phyloP scores from a whole-genome alignment of 1,284 basidiomycete species.

The Cryptococcus amylolentus region DNA sequence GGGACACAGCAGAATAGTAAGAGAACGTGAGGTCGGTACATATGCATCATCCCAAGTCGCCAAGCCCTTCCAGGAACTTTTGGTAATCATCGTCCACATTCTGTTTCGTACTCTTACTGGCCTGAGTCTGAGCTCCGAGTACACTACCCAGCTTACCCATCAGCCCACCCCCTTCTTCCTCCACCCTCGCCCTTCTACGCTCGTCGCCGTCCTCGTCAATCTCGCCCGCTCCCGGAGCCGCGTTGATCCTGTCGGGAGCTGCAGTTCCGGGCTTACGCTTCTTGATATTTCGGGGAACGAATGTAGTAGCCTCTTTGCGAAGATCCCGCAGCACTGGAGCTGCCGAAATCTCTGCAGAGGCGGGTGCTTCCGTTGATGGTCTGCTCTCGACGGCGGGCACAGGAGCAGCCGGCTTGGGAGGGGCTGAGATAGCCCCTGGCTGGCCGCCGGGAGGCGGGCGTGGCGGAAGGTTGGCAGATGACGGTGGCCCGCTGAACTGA shows the following conservation, averaged over 20 bases:
- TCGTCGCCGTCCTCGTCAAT: conserved; percentile 42
- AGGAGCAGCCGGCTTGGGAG: conserved; percentile 10
- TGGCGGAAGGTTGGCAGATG: conserved; percentile 1
- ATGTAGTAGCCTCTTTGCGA: conserved; percentile 85
- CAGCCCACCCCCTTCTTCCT: conserved; percentile 28
- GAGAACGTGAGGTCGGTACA: no score
- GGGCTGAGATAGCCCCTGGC: conserved; percentile 13
- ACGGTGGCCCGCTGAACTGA: no score
- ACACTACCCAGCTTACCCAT: conserved; percentile 45
- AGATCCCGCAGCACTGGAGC: conserved; percentile 81
- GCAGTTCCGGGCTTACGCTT: conserved; percentile 27
- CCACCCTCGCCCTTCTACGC: conserved; percentile 11
- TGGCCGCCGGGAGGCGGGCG: conserved; percentile 2
- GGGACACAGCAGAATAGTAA: no score
- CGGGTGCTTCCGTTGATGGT: conserved; percentile 16
- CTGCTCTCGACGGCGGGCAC: conserved; percentile 16
- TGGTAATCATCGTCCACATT: conserved; percentile 42
- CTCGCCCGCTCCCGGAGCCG: conserved; percentile 38
- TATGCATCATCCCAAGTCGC: conserved; percentile 22
- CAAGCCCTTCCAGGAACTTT: conserved; percentile 43
- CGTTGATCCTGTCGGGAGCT: conserved; percentile 22
- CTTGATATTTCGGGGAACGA: conserved; percentile 62
- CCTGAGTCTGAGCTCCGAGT: conserved; percentile 15
- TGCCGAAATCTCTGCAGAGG: conserved; percentile 59
- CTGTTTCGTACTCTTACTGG: background rate